These are phyloP conservation scores for Apiospora malaysiana DNA, from an alignment of 2,329 filamentous ascomycete genomes.

Conservation along the genomic window DNA sequence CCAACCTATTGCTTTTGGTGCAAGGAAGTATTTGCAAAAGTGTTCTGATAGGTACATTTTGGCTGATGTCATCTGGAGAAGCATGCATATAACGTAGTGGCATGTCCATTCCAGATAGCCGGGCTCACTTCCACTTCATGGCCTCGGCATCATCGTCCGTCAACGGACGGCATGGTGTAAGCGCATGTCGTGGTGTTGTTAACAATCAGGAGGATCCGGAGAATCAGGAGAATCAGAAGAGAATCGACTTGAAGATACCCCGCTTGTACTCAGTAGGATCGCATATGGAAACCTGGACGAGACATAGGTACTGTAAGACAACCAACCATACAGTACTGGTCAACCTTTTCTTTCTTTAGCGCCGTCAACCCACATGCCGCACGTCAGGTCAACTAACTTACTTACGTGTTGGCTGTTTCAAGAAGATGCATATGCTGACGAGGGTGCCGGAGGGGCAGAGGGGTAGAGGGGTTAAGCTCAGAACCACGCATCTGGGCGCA, in stretches of 20 bases:
- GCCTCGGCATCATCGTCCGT: not conserved
- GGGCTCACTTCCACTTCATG: not conserved
- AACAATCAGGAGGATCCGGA: not conserved
- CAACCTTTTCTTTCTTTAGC: conserved; percentile 4
- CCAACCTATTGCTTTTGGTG: too few relatives aligned
- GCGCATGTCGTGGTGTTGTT: not conserved
- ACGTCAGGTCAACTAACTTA: not conserved
- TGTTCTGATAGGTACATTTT: not conserved
- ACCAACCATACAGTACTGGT: not conserved
- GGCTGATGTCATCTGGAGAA: conserved; percentile 10
- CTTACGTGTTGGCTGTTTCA: conserved; percentile 18
- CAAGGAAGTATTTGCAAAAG: not conserved
- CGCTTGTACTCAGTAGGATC: not conserved
- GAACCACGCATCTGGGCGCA: conserved; percentile 14
- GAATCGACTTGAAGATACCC: not conserved
- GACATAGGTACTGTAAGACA: not conserved
- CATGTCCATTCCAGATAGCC: not conserved
- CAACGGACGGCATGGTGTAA: not conserved
- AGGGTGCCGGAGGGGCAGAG: not conserved
- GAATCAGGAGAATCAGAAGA: not conserved
- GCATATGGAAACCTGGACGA: conserved; percentile 1
- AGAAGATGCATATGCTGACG: not conserved
- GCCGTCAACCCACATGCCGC: not conserved
- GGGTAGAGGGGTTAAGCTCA: not conserved
- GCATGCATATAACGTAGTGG: not conserved